Evolutionary conservation across 805 yeast genomes (phyloP), one percentile per base, ranked within the genome.

Genomic region (Candida verbasci): DNA sequence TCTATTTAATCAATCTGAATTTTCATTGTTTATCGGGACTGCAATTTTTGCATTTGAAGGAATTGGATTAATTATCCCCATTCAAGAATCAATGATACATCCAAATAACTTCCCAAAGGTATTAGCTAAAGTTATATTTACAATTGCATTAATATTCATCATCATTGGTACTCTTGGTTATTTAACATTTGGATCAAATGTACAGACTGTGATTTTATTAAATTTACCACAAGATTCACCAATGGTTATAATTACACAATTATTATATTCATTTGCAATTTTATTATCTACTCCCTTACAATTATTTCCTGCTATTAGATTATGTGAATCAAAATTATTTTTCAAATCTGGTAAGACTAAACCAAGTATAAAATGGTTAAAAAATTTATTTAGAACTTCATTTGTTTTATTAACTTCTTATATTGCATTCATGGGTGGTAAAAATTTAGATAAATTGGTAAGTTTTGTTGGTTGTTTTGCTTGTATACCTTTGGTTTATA

Each of bases 31-130:
- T 50, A 78, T 84, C 34, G 94, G 94, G 7, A 86, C 85, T 6
- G 89, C 91, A 2, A 84, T 85, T 21, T 85, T 85, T 64, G 87
- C 93, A n/a, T 85, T 83, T 52, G 94, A 85, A 60, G 94, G 94
- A 1, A 83, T 85, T 39, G 93, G 94, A 0, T 64, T 85, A 31
- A 81, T 85, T 34, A 80, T 85, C 17, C 94, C 94, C 0, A 81
- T 85, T 36, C 87, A 84, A 50, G 86, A 84, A 47, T 81, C 93
- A 1, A 85, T 85, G 93, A 72, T 68, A 34, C 61, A 81, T 46
- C 93, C 93, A 1, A 78, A 78, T 42, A 72, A 82, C 43, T 85
- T 82, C 52, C 88, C 91, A 12, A 53, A 66, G 38, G 86, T 84
- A 1, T 58, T 85, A 35, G 67, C 68, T 11, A 54, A 72, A 31